Conservation (phyloP, 1,284 basidiomycete species). For the Trichosporon sp. region DNA sequence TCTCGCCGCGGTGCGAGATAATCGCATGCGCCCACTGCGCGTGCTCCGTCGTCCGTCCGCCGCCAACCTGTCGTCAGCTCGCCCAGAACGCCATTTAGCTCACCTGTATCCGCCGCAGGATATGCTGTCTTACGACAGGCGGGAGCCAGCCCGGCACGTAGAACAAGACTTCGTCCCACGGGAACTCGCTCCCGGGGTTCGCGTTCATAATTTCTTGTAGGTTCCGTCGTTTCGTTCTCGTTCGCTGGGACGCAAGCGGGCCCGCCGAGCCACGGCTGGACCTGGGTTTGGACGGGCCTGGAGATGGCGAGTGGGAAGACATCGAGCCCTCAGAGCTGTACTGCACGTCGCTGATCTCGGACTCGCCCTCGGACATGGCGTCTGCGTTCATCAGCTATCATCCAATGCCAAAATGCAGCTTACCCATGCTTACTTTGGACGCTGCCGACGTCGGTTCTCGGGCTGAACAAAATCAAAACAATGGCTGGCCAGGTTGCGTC, state of each 20-base stretch:
- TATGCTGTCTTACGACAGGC: neutral
- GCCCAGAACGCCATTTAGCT: neutral
- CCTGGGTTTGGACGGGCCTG: neutral
- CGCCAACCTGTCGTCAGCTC: conserved; percentile 3
- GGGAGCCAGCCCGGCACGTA: conserved; percentile 1
- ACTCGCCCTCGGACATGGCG: neutral
- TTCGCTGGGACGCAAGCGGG: neutral
- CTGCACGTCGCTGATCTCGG: neutral
- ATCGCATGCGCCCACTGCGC: conserved; percentile 12
- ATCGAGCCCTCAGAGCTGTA: neutral
- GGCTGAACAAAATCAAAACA: neutral
- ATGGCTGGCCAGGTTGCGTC: neutral
- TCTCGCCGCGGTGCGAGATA: conserved; percentile 6
- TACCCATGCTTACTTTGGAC: neutral
- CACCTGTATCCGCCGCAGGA: conserved; percentile 3
- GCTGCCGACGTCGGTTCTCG: neutral
- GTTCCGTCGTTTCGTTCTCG: neutral
- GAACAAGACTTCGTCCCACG: neutral
- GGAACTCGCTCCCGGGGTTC: conserved; percentile 2
- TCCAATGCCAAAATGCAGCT: neutral
- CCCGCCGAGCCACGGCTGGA: neutral
- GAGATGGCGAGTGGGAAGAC: neutral
- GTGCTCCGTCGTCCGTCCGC: neutral
- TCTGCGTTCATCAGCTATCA: neutral
- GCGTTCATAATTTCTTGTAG: neutral